Conservation (phyloP, 495 filamentous ascomycete genomes). For the Talaromyces borbonicus region DNA sequence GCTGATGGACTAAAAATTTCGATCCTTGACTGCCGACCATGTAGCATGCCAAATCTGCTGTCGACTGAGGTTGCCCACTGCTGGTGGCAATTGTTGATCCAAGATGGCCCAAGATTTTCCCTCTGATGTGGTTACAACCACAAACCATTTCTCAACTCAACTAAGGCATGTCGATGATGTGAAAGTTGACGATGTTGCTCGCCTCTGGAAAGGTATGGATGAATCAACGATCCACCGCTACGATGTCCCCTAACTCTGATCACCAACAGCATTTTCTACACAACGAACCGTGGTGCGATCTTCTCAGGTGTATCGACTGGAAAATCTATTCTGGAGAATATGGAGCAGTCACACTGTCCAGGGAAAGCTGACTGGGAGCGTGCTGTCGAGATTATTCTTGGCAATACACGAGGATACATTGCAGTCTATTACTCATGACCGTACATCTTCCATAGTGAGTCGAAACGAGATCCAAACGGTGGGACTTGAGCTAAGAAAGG, state of each 20-base stretch:
- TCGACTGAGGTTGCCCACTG: background rate
- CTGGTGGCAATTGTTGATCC: background rate
- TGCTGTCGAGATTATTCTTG: conserved; percentile 30
- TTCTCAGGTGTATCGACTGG: conserved; percentile 33
- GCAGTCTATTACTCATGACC: background rate
- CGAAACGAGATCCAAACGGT: background rate
- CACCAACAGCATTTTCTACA: conserved; percentile 30
- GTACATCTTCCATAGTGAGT: background rate
- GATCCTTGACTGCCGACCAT: background rate
- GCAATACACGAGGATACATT: conserved; percentile 25
- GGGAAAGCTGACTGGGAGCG: conserved; percentile 19
- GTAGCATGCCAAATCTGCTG: background rate
- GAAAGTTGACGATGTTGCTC: conserved; percentile 27
- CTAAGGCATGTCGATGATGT: conserved; percentile 14
- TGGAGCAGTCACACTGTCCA: conserved; percentile 28
- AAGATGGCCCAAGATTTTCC: background rate
- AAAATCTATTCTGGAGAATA: conserved; percentile 47
- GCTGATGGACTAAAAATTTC: background rate
- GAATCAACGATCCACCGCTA: background rate
- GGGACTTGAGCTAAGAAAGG: background rate
- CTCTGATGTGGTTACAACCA: conserved; percentile 2
- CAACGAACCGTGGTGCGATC: conserved; percentile 28
- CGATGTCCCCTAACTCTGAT: background rate
- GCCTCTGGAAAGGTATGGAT: conserved; percentile 39
- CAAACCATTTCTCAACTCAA: background rate